Conservation (phyloP, 2,329 filamentous ascomycete species). For the Colletotrichum noveboracense region DNA sequence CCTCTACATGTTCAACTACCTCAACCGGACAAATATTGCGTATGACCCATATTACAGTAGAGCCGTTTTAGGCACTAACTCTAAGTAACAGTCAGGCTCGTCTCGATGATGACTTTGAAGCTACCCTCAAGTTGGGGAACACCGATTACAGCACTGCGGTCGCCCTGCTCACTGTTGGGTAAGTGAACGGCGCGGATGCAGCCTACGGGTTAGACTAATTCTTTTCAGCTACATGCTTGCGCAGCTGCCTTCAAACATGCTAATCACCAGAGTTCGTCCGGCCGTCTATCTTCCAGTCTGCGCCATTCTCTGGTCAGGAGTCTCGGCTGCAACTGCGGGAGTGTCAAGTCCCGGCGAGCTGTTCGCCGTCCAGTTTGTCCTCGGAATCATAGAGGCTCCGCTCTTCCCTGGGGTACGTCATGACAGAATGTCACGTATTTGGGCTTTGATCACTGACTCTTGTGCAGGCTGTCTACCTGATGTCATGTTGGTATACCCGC, state of each 20-base stretch:
- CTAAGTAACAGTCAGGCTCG: too few species aligned
- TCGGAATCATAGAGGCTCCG: conserved; percentile 24
- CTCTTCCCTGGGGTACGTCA: conserved; percentile 21
- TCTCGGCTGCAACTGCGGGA: conserved; percentile 18
- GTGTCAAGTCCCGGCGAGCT: conserved; percentile 2
- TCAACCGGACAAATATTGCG: conserved; percentile 25
- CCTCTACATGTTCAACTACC: conserved; percentile 27
- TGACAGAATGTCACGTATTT: too few species aligned
- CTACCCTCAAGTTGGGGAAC: conserved; percentile 25
- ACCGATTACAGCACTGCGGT: conserved; percentile 29
- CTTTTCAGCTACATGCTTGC: conserved; percentile 63
- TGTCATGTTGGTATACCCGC: conserved; percentile 60
- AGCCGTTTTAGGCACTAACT: too few species aligned
- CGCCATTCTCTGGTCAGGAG: conserved; percentile 16
- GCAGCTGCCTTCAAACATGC: conserved; percentile 66
- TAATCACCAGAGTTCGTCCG: conserved; percentile 58
- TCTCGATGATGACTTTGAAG: conserved; percentile 23
- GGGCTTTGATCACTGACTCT: neutral
- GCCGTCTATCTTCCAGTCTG: conserved; percentile 50
- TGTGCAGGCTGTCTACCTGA: conserved; percentile 36
- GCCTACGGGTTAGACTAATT: too few species aligned
- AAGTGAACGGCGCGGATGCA: too few species aligned
- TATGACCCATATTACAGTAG: neutral
- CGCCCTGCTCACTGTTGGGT: conserved; percentile 28
- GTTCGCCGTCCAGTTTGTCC: conserved; percentile 17